These are phyloP conservation scores for Saturnispora serradocipensis DNA, from an alignment of 805 yeast genomes.

Conservation along the genomic window DNA sequence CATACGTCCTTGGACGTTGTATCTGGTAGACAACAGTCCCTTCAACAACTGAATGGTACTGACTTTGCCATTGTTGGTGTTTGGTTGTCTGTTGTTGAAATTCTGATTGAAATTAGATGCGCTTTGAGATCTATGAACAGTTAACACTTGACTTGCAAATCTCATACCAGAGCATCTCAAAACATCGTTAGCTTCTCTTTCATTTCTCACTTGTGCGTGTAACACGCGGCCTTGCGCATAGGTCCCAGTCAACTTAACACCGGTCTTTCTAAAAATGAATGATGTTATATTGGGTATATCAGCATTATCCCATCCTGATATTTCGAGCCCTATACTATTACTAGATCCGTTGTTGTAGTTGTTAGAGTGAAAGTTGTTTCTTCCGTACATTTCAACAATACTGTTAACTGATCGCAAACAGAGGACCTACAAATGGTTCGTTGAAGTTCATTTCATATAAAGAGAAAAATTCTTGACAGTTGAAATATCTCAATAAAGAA, in stretches of 20 bases:
- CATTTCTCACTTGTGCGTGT: constrained; percentile 46
- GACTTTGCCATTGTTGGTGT: neutral
- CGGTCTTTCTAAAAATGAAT: constrained; percentile 62
- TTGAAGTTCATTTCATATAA: neutral
- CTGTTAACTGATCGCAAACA: neutral
- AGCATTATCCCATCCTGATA: constrained; percentile 79
- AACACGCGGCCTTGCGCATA: constrained; percentile 43
- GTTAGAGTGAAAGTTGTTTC: constrained; percentile 5
- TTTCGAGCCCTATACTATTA: constrained; percentile 40
- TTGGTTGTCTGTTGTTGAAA: neutral
- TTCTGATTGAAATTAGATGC: constrained; percentile 15
- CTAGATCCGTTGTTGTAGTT: neutral
- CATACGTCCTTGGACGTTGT: constrained; percentile 53
- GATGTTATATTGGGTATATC: constrained; percentile 54
- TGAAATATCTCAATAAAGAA: neutral
- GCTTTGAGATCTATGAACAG: constrained; percentile 33
- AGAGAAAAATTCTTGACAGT: neutral
- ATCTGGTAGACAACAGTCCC: constrained; percentile 54
- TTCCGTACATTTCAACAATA: constrained; percentile 2
- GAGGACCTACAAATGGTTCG: neutral
- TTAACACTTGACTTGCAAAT: constrained; percentile 67
- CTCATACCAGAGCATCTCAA: constrained; percentile 63
- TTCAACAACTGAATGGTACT: constrained; percentile 54
- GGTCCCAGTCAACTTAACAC: constrained; percentile 45
- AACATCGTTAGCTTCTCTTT: constrained; percentile 50